These are phyloP conservation scores for Penicillium ochrochloron DNA, from an alignment of 495 filamentous ascomycete genomes.

Conservation along the genomic window DNA sequence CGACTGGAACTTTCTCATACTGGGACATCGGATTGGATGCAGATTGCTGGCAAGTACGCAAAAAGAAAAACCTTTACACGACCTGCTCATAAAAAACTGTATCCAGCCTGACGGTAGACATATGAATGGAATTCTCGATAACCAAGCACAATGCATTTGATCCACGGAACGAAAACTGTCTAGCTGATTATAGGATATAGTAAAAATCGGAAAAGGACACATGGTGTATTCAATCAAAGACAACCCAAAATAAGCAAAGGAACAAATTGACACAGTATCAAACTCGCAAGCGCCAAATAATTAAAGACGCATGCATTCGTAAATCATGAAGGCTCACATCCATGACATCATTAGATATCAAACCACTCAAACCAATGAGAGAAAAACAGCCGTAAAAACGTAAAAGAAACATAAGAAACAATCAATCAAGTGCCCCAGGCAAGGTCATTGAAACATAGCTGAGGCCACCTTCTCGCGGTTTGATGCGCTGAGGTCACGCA, in stretches of 20 bases:
- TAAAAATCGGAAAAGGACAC: neutral
- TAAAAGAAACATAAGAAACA: conserved; percentile 9
- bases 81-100: neutral
- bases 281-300: conserved; percentile 13
- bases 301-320: conserved; percentile 15
- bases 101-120: neutral
- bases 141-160: neutral
- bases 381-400: conserved; percentile 10
- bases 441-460: conserved; percentile 18
- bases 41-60: too few species aligned
- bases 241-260: conserved; percentile 15
- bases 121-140: neutral
- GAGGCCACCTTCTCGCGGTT: conserved; percentile 30
- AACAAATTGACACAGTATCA: conserved; percentile 3
- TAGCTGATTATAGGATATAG: conserved; percentile 4
- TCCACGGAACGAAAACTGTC: neutral
- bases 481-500: conserved; percentile 40
- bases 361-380: neutral
- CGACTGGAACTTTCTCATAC: too few species aligned
- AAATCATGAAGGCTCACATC: conserved; percentile 15
- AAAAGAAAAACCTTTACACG: neutral
- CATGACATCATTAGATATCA: conserved; percentile 23
- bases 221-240: conserved; percentile 16
- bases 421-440: neutral
- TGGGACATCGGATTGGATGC: neutral